phyloP scores from a whole-genome alignment of 495 filamentous ascomycete species.

The Penicillium turbatum region DNA sequence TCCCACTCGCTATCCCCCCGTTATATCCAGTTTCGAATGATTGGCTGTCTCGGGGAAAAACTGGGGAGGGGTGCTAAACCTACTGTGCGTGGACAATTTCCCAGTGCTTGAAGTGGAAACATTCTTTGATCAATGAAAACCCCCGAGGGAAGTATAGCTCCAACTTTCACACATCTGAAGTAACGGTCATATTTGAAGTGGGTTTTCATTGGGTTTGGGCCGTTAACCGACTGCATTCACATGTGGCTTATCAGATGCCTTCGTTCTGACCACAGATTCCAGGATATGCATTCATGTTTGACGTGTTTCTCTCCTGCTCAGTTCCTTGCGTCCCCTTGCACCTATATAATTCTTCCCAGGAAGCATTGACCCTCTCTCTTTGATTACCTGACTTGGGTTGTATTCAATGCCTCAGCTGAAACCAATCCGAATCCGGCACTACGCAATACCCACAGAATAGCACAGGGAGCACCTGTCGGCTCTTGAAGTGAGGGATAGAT shows the following conservation, averaged over 20 bases:
- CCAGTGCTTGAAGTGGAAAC: background rate
- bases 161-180: background rate
- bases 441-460: conserved; percentile 7
- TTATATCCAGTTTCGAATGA: background rate
- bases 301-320: background rate
- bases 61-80: background rate
- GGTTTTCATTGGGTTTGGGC: background rate
- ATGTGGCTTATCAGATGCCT: conserved; percentile 23
- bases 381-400: conserved; percentile 15
- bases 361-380: conserved; percentile 5
- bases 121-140: background rate
- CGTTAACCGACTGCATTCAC: conserved; percentile 9
- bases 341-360: conserved; percentile 14
- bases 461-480: conserved; percentile 16
- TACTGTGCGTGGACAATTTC: background rate
- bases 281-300: conserved; percentile 21
- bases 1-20: background rate
- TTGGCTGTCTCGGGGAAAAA: background rate
- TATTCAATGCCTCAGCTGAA: conserved; percentile 19
- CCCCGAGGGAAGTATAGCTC: conserved; percentile 5
- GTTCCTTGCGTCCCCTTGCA: background rate
- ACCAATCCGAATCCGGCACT: conserved; percentile 10
- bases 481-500: conserved; percentile 15
- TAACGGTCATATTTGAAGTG: background rate
- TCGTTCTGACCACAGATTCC: conserved; percentile 16